A percentile compares a stretch with the other conserved stretches of the same genome.
phyloP scores from a whole-genome alignment of 1,139 yeast species.

The Lodderomyces pseudojiufengensis region DNA sequence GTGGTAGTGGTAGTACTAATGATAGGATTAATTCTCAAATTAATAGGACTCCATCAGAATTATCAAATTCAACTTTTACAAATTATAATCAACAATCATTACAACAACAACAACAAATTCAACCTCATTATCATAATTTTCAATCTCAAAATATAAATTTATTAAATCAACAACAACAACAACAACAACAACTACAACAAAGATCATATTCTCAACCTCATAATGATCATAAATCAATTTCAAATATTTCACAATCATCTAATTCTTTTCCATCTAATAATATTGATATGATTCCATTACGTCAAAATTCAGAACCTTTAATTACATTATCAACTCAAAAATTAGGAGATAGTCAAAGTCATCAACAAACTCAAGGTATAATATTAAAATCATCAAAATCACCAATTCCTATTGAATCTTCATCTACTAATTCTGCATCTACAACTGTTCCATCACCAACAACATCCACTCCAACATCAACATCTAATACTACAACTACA shows the following conservation, averaged over 20 bases:
- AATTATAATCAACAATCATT: slow-evolving; percentile 16
- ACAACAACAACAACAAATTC: slow-evolving; percentile 17
- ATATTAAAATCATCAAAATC: too few species aligned
- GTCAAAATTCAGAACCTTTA: neutral
- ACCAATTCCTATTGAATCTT: too few species aligned
- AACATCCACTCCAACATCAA: too few species aligned
- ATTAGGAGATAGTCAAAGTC: too few species aligned
- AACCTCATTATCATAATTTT: slow-evolving; percentile 1
- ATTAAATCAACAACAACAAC: slow-evolving; percentile 10
- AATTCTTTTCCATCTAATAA: too few species aligned
- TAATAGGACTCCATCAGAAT: neutral
- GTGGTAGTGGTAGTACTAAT: too few species aligned
- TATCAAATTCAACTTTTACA: neutral
- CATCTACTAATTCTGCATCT: too few species aligned
- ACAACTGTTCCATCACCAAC: too few species aligned
- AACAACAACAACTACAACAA: slow-evolving; percentile 3
- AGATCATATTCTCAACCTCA: slow-evolving; percentile 8
- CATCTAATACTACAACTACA: too few species aligned
- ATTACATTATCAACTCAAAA: neutral
- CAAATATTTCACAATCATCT: slow-evolving; percentile 1
- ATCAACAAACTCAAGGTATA: too few species aligned
- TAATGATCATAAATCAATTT: too few species aligned
- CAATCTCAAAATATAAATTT: neutral
- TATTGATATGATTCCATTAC: too few species aligned
- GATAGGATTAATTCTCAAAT: neutral